Evolutionary conservation across 2,329 filamentous ascomycete species (phyloP).

Genomic region (Clonostachys chloroleuca): DNA sequence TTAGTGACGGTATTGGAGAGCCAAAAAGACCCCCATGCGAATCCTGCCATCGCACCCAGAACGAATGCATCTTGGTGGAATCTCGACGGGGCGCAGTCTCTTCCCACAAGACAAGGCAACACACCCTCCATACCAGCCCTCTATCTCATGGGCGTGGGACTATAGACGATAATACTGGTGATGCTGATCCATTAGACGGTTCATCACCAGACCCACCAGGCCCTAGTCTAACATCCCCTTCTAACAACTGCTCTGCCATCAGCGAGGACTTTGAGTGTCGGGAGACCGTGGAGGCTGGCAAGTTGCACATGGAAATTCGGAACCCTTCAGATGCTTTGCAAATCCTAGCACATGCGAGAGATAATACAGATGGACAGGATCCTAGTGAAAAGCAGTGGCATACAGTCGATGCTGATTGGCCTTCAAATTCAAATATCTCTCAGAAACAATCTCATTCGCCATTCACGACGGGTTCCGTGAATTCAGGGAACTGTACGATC

Average conservation of each 20-base stretch:
- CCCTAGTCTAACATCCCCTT: no score
- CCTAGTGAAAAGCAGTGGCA: not conserved
- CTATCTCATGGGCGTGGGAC: not conserved
- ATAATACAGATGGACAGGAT: not conserved
- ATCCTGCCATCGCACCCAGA: constrained; percentile 1
- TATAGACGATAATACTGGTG: not conserved
- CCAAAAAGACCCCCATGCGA: constrained; percentile 3
- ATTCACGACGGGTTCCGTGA: no score
- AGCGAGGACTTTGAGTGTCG: not conserved
- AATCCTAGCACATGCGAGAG: constrained; percentile 4
- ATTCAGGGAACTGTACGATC: not conserved
- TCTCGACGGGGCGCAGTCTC: constrained; percentile 1
- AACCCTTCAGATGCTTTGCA: constrained; percentile 9
- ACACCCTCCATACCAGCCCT: not conserved
- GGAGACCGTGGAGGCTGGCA: not conserved
- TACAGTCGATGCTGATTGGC: not conserved
- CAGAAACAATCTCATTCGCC: no score
- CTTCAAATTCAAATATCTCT: not conserved
- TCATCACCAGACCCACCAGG: no score
- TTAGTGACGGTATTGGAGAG: constrained; percentile 3
- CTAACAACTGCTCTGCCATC: not conserved
- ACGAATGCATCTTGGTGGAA: constrained; percentile 1
- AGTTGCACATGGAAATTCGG: constrained; percentile 4
- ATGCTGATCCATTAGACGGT: not conserved
- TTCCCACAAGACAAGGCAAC: not conserved